A percentile compares a stretch with the other conserved stretches of the same genome.
Evolutionary conservation across 2,329 filamentous ascomycete species (phyloP).

Genomic region (Colletotrichum sp.): DNA sequence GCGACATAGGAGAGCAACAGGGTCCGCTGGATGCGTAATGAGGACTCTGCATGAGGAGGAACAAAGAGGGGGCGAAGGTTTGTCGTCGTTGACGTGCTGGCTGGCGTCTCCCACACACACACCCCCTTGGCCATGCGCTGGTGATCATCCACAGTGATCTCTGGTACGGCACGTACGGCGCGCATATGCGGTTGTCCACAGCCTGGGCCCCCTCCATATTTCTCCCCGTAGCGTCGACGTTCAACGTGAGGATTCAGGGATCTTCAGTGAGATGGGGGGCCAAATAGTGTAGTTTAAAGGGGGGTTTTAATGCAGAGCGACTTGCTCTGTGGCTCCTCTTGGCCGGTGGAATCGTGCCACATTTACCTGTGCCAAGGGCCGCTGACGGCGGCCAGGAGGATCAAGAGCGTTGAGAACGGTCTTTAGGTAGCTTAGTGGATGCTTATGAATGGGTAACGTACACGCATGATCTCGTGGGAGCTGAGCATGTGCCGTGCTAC

Average conservation of each 20-base stretch:
- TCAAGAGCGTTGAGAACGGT: neutral
- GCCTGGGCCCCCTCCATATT: neutral
- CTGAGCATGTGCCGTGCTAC: neutral
- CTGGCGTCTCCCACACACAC: neutral
- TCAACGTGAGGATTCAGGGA: neutral
- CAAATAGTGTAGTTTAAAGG: neutral
- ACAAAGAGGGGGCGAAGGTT: neutral
- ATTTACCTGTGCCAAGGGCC: slow-evolving; percentile 8
- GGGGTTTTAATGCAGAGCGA: neutral
- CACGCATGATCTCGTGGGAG: neutral
- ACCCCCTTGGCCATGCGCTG: slow-evolving; percentile 10
- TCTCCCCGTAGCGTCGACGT: neutral
- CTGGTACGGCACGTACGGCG: slow-evolving; percentile 17
- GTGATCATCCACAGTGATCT: slow-evolving; percentile 22
- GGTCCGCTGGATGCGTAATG: neutral
- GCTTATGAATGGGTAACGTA: neutral
- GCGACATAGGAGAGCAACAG: neutral
- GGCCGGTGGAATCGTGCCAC: neutral
- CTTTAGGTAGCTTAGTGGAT: neutral
- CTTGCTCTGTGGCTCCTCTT: neutral
- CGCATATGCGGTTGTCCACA: slow-evolving; percentile 12
- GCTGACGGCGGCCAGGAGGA: neutral
- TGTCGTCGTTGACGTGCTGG: slow-evolving; percentile 13
- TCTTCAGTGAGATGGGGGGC: slow-evolving; percentile 13
- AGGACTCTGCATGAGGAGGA: neutral